Evolutionary conservation across 371 early-diverging fungal genomes (phyloP).

Genomic region (Haplosporangium sp.): DNA sequence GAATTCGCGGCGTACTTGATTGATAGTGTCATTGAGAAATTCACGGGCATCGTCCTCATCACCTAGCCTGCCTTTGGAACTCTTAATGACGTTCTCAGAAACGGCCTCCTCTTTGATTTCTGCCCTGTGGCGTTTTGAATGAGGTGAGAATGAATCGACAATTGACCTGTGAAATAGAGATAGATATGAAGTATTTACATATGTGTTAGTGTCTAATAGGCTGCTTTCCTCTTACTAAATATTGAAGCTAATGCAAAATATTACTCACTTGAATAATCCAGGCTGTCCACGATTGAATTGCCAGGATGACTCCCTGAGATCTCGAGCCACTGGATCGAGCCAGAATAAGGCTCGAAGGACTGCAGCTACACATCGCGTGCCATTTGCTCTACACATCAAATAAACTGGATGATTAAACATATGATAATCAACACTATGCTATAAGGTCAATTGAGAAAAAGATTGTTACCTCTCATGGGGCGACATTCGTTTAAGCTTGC

Average conservation of each 20-base stretch:
- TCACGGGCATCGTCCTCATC: conserved; percentile 44
- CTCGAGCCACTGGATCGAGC: conserved; percentile 17
- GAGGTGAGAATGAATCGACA: conserved; percentile 12
- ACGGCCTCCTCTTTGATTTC: conserved; percentile 21
- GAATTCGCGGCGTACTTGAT: conserved; percentile 32
- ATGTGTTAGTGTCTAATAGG: not conserved
- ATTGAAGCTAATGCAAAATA: not conserved
- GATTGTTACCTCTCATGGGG: conserved; percentile 6
- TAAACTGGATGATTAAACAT: not conserved
- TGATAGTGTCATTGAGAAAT: conserved; percentile 37
- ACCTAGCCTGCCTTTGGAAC: conserved; percentile 22
- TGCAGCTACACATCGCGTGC: conserved; percentile 24
- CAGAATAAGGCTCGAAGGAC: conserved; percentile 32
- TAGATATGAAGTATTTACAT: not conserved
- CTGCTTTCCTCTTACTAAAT: not conserved
- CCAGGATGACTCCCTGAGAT: conserved; percentile 24
- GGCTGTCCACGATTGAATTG: conserved; percentile 5
- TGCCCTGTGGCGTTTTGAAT: conserved; percentile 4
- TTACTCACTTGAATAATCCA: conserved; percentile 24
- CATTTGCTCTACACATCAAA: conserved; percentile 1
- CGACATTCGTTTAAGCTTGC: conserved; percentile 7
- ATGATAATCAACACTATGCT: no score
- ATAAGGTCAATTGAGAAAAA: no score
- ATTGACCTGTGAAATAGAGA: conserved; percentile 11
- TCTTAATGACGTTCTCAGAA: conserved; percentile 28